Evolutionary conservation across 208 protist genomes (phyloP), one percentile per base, ranked within the genome.

Genomic region (Trypanosoma platydactyli): DNA sequence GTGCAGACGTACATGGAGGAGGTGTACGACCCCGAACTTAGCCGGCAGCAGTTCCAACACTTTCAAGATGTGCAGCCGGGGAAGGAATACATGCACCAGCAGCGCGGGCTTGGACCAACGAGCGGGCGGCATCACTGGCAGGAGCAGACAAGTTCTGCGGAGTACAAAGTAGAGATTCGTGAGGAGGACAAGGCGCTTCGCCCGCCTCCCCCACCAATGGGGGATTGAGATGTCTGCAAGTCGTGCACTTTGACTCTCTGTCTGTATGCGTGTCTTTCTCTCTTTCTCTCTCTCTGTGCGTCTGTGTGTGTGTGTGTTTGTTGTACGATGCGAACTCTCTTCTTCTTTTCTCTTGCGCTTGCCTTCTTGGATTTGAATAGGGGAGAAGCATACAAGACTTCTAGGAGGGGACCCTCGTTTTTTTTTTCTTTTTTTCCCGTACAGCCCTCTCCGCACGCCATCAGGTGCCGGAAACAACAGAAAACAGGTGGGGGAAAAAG

Each of bases 1-100:
- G 89, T 95, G 72, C 84, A 88, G 77, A 92, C 84, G 33, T 95
- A 95, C 79, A 95, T 95, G 89, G 89, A 95, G 77, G 89, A 95
- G 71, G 82, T 91, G 35, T 95, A 95, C 69, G 89, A 95, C 67
- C 89, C 89, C 22, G 84, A 93, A 76, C 45, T 93, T 42, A 90
- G 84, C 22, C 82, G 86, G 5, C 69, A 79, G 79, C 86, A 92
- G 76, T 95, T 95, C 56, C 84, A 92, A 42, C 76, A 88, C 71
- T 91, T 96, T 73, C 83, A 79, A 27, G 86, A 94, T 50, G 90
- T 94, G 27, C 81, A 91, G 74, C 84, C 86, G 0, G 83, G 89
- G 3, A 83, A 80, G 59, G 83, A 91, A 71, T 71, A 91, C 38
- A 25, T 80, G 45, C 89, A 95, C 49, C 72, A 73, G 9, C 89